A percentile compares a stretch with the other conserved stretches of the same genome.
Conservation (phyloP, 2,329 filamentous ascomycete genomes). For the Penicillium frequentans region DNA sequence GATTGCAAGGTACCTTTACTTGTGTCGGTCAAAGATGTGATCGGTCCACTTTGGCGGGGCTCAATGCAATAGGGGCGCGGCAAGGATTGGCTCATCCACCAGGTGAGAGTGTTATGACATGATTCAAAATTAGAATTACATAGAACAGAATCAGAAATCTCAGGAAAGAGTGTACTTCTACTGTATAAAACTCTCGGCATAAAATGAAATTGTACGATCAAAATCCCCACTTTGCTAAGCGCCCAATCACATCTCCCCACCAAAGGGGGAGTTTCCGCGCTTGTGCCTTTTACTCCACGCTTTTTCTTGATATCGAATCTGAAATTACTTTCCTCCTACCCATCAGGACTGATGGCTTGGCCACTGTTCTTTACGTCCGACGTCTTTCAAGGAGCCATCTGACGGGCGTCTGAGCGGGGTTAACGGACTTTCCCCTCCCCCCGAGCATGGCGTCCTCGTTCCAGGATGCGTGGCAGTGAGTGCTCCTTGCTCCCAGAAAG, state of each 20-base stretch:
- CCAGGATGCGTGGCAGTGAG: slow-evolving; percentile 56
- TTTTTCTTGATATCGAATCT: slow-evolving; percentile 8
- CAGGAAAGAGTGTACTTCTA: background rate
- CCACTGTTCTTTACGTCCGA: slow-evolving; percentile 48
- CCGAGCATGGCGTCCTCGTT: slow-evolving; percentile 47
- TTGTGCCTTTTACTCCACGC: slow-evolving; percentile 17
- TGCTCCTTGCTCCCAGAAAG: slow-evolving; percentile 16
- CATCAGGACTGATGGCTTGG: slow-evolving; percentile 54
- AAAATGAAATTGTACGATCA: background rate
- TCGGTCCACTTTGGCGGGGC: slow-evolving; percentile 21
- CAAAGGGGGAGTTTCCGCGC: slow-evolving; percentile 4
- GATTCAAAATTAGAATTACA: too few relatives aligned
- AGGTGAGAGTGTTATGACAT: background rate
- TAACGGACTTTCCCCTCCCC: slow-evolving; percentile 46
- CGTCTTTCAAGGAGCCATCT: slow-evolving; percentile 57
- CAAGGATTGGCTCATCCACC: background rate
- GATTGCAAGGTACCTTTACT: slow-evolving; percentile 2
- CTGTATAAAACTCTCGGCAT: background rate
- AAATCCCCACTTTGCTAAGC: background rate
- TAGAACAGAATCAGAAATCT: background rate
- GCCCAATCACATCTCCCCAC: background rate
- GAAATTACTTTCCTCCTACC: slow-evolving; percentile 12
- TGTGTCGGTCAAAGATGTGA: slow-evolving; percentile 20
- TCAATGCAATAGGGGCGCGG: slow-evolving; percentile 9
- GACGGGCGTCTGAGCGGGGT: slow-evolving; percentile 57